phyloP scores from a whole-genome alignment of 176 grass and related monocot species.

The Eragrostis nindensis region DNA sequence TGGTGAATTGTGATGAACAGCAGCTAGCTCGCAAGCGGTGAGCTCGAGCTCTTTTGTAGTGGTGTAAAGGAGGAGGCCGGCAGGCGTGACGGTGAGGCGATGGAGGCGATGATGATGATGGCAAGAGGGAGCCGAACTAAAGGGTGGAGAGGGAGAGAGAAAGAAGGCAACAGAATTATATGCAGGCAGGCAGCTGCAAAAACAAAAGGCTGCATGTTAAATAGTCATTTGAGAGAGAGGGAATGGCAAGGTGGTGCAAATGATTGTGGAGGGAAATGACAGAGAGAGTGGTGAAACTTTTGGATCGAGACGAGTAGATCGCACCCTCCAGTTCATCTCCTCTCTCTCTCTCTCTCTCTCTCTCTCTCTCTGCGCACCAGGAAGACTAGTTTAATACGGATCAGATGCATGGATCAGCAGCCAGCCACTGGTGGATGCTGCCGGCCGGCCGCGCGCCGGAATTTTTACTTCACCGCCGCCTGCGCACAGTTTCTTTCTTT shows the following conservation, averaged over 20 bases:
- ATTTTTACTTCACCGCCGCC: constrained; percentile 31
- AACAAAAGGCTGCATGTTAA: constrained; percentile 56
- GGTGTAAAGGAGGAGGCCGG: constrained; percentile 37
- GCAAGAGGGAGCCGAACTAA: constrained; percentile 34
- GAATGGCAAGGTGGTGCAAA: constrained; percentile 21
- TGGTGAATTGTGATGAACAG: constrained; percentile 4
- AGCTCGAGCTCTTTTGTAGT: constrained; percentile 37
- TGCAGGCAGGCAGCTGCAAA: constrained; percentile 50
- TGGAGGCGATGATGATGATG: constrained; percentile 79
- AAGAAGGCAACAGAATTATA: constrained; percentile 78
- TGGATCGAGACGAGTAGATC: constrained; percentile 44
- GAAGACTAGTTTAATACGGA: constrained; percentile 6
- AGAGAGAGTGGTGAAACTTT: constrained; percentile 45
- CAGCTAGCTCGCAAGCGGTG: not conserved
- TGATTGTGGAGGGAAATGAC: constrained; percentile 41
- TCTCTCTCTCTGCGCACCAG: not conserved
- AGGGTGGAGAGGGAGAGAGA: constrained; percentile 19
- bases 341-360: not conserved
- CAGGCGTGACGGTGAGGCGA: constrained; percentile 45
- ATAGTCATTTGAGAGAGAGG: constrained; percentile 51
- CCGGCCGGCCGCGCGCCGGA: not conserved
- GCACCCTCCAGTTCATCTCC: not conserved
- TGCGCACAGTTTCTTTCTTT: not conserved
- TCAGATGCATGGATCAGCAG: constrained; percentile 34
- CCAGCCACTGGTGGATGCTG: constrained; percentile 4